These are phyloP conservation scores for Fusarium cyanostomum DNA, from an alignment of 2,329 filamentous ascomycete genomes.

Conservation along the genomic window DNA sequence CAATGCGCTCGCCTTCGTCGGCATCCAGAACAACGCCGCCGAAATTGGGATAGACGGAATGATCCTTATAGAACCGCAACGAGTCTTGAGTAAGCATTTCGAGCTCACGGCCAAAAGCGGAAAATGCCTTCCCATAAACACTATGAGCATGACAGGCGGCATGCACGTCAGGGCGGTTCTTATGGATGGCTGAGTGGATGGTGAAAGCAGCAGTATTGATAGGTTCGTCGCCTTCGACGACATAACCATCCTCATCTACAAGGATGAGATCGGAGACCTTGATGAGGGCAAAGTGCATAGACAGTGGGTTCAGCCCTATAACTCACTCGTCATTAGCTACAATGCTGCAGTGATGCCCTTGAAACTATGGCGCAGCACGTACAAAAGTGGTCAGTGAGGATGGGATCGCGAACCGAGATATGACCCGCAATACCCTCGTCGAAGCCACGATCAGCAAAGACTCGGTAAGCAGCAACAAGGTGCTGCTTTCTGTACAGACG, in stretches of 20 bases:
- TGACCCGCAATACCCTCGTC: not conserved
- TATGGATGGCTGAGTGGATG: conserved; percentile 72
- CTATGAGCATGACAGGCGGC: conserved; percentile 74
- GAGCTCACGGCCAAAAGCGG: conserved; percentile 65
- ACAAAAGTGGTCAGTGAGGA: not conserved
- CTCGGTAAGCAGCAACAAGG: not conserved
- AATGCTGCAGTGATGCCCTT: too few species aligned
- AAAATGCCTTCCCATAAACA: conserved; percentile 70
- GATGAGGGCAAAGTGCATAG: not conserved
- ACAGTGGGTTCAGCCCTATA: not conserved
- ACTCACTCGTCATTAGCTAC: not conserved
- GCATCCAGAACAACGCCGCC: not conserved
- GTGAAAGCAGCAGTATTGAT: conserved; percentile 74
- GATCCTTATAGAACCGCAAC: not conserved
- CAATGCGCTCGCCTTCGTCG: not conserved
- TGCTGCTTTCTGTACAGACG: not conserved
- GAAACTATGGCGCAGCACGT: not conserved
- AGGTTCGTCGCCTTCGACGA: conserved; percentile 44
- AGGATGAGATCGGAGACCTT: conserved; percentile 66
- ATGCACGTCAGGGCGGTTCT: conserved; percentile 67
- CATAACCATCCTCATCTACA: conserved; percentile 50
- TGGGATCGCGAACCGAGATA: not conserved
- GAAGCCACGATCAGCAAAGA: not conserved
- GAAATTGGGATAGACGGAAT: not conserved
- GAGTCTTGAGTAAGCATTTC: conserved; percentile 73